These are phyloP conservation scores for Lepidium campestre DNA, from an alignment of 441 rosid genomes.

Conservation along the genomic window DNA sequence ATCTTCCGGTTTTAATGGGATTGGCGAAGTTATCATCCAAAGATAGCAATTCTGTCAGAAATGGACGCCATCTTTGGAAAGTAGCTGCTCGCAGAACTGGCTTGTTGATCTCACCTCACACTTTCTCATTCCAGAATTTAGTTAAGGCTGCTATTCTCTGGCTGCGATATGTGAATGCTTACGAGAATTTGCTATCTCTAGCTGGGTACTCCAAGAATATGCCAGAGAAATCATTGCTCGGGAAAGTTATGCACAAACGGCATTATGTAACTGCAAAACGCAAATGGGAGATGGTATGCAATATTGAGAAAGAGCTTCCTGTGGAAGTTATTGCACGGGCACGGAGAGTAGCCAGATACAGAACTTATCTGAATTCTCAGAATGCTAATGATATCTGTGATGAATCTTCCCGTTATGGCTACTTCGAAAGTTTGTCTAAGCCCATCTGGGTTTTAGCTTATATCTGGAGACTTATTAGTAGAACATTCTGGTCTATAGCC, in stretches of 20 bases:
- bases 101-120: slow-evolving; percentile 48
- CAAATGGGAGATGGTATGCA: slow-evolving; percentile 55
- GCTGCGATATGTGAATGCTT: slow-evolving; percentile 65
- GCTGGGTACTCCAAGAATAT: slow-evolving; percentile 49
- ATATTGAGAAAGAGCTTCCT: slow-evolving; percentile 67
- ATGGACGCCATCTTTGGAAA: slow-evolving; percentile 79
- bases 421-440: slow-evolving; percentile 29
- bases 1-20: slow-evolving; percentile 47
- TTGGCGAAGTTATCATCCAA: slow-evolving; percentile 40
- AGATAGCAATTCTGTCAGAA: slow-evolving; percentile 41
- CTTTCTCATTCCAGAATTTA: slow-evolving; percentile 51
- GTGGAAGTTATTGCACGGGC: slow-evolving; percentile 82
- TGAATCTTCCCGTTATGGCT: slow-evolving; percentile 25
- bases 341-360: slow-evolving; percentile 68
- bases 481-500: slow-evolving; percentile 29
- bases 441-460: slow-evolving; percentile 30
- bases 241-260: slow-evolving; percentile 43
- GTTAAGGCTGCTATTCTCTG: slow-evolving; percentile 51
- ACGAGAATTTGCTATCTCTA: slow-evolving; percentile 51
- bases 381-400: slow-evolving; percentile 27
- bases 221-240: slow-evolving; percentile 33
- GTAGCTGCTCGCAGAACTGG: slow-evolving; percentile 67
- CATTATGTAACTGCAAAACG: slow-evolving; percentile 41
- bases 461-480: slow-evolving; percentile 37
- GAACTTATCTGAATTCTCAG: slow-evolving; percentile 37